A percentile compares a stretch with the other conserved stretches of the same genome.
Evolutionary conservation across 2,329 filamentous ascomycete species (phyloP).

Genomic region (Penicillium sp.): DNA sequence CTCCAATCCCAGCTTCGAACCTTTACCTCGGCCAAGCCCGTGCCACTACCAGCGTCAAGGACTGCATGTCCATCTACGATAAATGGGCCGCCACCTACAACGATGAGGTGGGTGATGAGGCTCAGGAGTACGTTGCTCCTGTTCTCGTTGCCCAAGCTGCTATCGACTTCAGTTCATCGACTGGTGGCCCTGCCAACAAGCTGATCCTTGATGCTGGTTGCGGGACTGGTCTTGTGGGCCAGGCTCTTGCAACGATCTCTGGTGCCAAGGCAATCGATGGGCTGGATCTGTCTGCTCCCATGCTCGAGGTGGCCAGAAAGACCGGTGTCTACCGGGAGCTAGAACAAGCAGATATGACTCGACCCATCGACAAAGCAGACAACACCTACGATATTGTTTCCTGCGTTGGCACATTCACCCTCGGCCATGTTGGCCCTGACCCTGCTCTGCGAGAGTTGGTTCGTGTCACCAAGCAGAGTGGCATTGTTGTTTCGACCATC

Average conservation of each 20-base stretch:
- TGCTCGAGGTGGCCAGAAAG: slow-evolving; percentile 49
- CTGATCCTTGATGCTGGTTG: slow-evolving; percentile 52
- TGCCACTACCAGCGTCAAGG: slow-evolving; percentile 29
- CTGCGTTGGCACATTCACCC: slow-evolving; percentile 53
- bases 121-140: slow-evolving; percentile 41
- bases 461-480: slow-evolving; percentile 44
- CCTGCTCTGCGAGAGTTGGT: slow-evolving; percentile 48
- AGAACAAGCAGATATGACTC: slow-evolving; percentile 45
- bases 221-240: slow-evolving; percentile 51
- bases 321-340: slow-evolving; percentile 47
- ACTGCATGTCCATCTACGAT: slow-evolving; percentile 41
- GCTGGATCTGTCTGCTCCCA: slow-evolving; percentile 49
- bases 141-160: slow-evolving; percentile 35
- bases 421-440: slow-evolving; percentile 50
- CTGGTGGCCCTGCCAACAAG: slow-evolving; percentile 17
- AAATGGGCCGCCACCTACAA: slow-evolving; percentile 46
- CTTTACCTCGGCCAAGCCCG: slow-evolving; percentile 37
- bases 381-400: slow-evolving; percentile 47
- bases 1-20: slow-evolving; percentile 9
- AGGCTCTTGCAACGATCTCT: slow-evolving; percentile 39
- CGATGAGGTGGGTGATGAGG: slow-evolving; percentile 34
- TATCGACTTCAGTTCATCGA: slow-evolving; percentile 12
- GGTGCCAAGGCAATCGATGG: slow-evolving; percentile 48
- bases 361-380: slow-evolving; percentile 37
- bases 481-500: slow-evolving; percentile 49